These are phyloP conservation scores for Thalassiosira mediterranea DNA, from an alignment of 352 stramenopile species.

Conservation along the genomic window DNA sequence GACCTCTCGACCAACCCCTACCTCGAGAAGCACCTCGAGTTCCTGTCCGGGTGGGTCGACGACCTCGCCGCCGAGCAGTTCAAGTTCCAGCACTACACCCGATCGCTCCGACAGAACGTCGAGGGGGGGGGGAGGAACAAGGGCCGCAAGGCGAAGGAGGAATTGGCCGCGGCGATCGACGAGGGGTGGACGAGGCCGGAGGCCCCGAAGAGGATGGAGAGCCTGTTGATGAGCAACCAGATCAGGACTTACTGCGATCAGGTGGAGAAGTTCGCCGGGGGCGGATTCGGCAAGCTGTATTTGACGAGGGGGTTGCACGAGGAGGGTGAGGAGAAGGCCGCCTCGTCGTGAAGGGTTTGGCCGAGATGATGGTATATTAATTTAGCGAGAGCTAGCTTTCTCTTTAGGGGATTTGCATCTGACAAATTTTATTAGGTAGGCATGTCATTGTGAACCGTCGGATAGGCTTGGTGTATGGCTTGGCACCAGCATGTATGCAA, in stretches of 20 bases:
- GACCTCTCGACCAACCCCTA: constrained; percentile 96
- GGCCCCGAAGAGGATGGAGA: constrained; percentile 81
- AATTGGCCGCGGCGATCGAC: constrained; percentile 40
- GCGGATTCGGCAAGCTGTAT: constrained; percentile 80
- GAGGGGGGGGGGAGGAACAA: constrained; percentile 46
- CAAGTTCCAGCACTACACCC: constrained; percentile 83
- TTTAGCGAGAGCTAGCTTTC: too few relatives aligned
- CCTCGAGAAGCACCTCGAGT: constrained; percentile 97
- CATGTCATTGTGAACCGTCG: too few relatives aligned
- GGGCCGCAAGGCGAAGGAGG: constrained; percentile 47
- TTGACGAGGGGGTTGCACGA: constrained; percentile 79
- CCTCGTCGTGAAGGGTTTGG: too few relatives aligned
- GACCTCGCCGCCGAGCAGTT: constrained; percentile 94
- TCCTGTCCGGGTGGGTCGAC: constrained; percentile 96
- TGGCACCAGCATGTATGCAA: too few relatives aligned
- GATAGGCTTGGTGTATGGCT: too few relatives aligned
- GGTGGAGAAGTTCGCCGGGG: constrained; percentile 79
- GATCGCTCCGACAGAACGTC: constrained; percentile 53
- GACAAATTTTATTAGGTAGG: too few relatives aligned
- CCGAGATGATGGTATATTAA: too few relatives aligned
- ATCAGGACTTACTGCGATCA: constrained; percentile 84
- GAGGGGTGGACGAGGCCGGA: constrained; percentile 59
- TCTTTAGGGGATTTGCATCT: too few relatives aligned
- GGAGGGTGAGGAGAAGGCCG: constrained; percentile 47
- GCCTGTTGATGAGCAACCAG: constrained; percentile 83